phyloP scores from a whole-genome alignment of 331 rosid genomes.

The Pyrus hybrid region DNA sequence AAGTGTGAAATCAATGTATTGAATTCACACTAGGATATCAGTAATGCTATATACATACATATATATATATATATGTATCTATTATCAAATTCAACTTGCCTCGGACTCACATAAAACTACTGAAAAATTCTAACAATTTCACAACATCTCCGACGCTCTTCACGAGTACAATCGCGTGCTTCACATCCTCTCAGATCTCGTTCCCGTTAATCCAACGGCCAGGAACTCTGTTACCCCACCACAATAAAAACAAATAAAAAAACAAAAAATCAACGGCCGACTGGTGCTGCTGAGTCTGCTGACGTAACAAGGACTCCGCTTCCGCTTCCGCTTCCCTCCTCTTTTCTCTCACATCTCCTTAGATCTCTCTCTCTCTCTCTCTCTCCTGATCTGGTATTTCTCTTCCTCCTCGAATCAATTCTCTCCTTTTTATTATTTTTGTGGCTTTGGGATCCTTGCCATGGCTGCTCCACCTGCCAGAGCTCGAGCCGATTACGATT shows the following conservation, averaged over 20 bases:
- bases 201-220: background rate
- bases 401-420: background rate
- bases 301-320: conserved; percentile 25
- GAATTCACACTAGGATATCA: too few relatives aligned
- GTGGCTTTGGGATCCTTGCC: conserved; percentile 11
- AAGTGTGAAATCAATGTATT: too few relatives aligned
- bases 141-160: background rate
- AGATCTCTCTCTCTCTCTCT: conserved; percentile 34
- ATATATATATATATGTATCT: too few relatives aligned
- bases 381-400: conserved; percentile 27
- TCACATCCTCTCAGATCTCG: background rate
- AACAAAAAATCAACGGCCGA: conserved; percentile 23
- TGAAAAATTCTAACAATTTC: background rate
- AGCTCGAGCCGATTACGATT: conserved; percentile 96
- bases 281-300: conserved; percentile 17
- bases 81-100: too few relatives aligned
- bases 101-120: too few relatives aligned
- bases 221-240: background rate
- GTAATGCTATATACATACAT: too few relatives aligned
- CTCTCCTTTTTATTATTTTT: background rate
- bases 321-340: conserved; percentile 16
- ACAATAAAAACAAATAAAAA: background rate
- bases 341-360: conserved; percentile 10
- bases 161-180: background rate
- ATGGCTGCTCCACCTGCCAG: conserved; percentile 96